Conservation (phyloP, 768 basidiomycete species). For the Suillus placidus region DNA sequence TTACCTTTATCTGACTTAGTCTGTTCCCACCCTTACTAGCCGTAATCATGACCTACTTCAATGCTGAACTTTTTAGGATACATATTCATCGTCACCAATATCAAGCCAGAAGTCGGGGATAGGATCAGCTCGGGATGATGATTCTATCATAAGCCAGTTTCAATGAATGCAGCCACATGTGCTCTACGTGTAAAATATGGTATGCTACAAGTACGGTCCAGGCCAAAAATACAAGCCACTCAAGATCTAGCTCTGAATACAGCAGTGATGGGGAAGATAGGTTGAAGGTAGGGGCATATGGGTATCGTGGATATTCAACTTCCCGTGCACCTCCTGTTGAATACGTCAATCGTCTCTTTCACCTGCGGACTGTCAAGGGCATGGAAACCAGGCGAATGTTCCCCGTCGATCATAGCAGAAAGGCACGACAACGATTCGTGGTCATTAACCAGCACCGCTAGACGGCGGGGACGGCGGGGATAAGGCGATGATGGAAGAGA, state of each 20-base stretch:
- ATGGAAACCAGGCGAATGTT: conserved; percentile 19
- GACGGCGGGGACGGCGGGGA: conserved; percentile 38
- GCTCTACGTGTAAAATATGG: not conserved
- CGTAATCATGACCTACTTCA: conserved; percentile 35
- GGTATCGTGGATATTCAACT: not conserved
- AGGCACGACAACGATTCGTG: conserved; percentile 37
- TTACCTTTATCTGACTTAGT: conserved; percentile 18
- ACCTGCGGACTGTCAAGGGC: conserved; percentile 33
- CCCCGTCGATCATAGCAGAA: conserved; percentile 40
- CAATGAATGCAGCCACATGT: not conserved
- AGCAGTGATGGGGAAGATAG: not conserved
- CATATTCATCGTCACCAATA: conserved; percentile 1
- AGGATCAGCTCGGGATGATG: not conserved
- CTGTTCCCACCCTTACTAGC: conserved; percentile 19
- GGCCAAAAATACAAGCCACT: not conserved
- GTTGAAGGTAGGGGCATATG: not conserved
- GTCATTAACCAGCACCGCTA: conserved; percentile 44
- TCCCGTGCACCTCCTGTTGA: conserved; percentile 3
- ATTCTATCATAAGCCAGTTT: not conserved
- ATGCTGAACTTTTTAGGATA: conserved; percentile 31
- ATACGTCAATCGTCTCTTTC: conserved; percentile 23
- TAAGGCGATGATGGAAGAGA: not conserved
- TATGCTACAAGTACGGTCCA: not conserved
- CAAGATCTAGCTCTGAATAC: not conserved
- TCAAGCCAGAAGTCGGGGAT: not conserved